Conservation (phyloP, 75 land plant species). For the Cunninghamia lanceolata region DNA sequence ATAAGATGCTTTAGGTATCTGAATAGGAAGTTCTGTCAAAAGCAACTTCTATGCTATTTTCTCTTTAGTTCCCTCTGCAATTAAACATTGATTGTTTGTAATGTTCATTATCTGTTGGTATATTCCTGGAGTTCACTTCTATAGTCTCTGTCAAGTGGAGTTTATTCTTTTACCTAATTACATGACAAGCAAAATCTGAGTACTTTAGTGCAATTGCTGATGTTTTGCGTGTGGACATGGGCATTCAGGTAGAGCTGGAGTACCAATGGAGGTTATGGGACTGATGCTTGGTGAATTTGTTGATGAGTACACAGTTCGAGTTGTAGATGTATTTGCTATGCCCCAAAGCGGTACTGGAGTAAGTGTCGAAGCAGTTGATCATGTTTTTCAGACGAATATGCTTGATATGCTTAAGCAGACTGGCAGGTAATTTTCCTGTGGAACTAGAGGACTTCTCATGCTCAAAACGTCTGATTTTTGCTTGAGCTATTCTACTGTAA, state of each 20-base stretch:
- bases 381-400: slow-evolving; percentile 98
- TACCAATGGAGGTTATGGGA: slow-evolving; percentile 99
- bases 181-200: neutral
- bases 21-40: neutral
- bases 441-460: neutral
- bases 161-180: neutral
- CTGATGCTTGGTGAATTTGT: slow-evolving; percentile 98
- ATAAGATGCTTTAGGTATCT: neutral
- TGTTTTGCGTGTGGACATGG: neutral
- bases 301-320: slow-evolving; percentile 96
- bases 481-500: neutral
- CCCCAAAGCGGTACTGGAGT: slow-evolving; percentile 99
- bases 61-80: neutral
- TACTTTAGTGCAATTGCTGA: neutral
- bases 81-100: neutral
- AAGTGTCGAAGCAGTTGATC: slow-evolving; percentile 97
- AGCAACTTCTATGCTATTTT: neutral
- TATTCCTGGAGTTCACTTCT: neutral
- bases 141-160: neutral
- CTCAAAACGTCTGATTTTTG: neutral
- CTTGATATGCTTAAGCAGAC: slow-evolving; percentile 99
- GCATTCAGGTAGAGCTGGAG: slow-evolving; percentile 90
- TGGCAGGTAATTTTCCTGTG: slow-evolving; percentile 58
- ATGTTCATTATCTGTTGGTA: neutral
- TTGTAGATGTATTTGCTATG: slow-evolving; percentile 99